Evolutionary conservation across 164 flowering plant genomes (phyloP).

Genomic region (Santalum album): DNA sequence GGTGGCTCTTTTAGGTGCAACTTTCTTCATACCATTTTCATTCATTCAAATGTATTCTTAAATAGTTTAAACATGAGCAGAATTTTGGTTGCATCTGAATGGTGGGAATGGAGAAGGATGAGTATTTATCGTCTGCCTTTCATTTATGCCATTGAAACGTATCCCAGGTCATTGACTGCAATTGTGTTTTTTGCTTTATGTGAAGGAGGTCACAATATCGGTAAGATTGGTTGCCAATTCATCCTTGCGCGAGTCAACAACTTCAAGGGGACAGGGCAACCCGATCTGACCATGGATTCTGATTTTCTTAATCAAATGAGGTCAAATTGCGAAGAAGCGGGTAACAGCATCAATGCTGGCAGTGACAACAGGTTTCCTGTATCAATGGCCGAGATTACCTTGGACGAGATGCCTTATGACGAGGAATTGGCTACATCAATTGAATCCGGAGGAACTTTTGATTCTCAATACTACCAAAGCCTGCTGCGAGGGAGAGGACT

Average conservation of each 20-base stretch:
- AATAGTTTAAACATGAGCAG: not conserved
- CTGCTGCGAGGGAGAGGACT: slow-evolving; percentile 1
- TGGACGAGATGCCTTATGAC: not conserved
- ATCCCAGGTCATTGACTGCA: not conserved
- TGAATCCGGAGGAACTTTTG: not conserved
- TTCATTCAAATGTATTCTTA: not conserved
- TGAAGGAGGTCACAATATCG: not conserved
- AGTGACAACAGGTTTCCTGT: not conserved
- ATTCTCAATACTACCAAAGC: not conserved
- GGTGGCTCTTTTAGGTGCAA: not conserved
- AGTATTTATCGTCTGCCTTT: no score
- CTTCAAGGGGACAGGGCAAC: not conserved
- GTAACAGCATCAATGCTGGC: not conserved
- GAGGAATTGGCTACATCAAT: not conserved
- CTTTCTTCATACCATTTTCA: not conserved
- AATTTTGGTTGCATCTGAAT: no score
- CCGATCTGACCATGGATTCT: not conserved
- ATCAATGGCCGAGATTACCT: not conserved
- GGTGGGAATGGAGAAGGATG: no score
- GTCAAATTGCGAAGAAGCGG: not conserved
- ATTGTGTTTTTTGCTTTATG: not conserved
- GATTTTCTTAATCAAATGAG: not conserved
- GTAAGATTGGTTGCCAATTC: not conserved
- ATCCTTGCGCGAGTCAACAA: not conserved
- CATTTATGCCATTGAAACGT: no score